Conservation (phyloP, 2,329 filamentous ascomycete genomes). For the Colletotrichum melonis region DNA sequence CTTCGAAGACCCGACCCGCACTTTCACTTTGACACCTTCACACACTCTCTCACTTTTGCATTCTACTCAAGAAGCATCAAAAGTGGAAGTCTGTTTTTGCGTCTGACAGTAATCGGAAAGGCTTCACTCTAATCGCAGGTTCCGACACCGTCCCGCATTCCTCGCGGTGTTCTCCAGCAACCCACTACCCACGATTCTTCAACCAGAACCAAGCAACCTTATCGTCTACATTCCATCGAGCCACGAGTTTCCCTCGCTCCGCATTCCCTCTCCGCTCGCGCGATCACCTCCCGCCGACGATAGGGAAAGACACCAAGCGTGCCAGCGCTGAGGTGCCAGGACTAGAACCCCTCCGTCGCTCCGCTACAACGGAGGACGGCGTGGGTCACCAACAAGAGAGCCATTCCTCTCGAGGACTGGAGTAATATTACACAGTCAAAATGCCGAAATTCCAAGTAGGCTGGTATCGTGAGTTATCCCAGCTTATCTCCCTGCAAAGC, state of each 20-base stretch:
- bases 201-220: background rate
- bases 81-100: constrained; percentile 27
- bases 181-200: background rate
- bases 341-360: constrained; percentile 37
- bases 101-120: constrained; percentile 26
- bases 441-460: constrained; percentile 57
- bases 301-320: constrained; percentile 33
- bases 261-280: constrained; percentile 9
- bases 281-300: constrained; percentile 5
- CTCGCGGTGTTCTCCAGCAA: constrained; percentile 34
- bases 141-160: constrained; percentile 35
- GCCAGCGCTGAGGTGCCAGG: constrained; percentile 34
- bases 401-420: constrained; percentile 30
- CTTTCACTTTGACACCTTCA: constrained; percentile 11
- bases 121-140: constrained; percentile 23
- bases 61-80: constrained; percentile 18
- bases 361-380: constrained; percentile 37
- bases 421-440: constrained; percentile 30
- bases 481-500: too few relatives aligned
- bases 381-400: constrained; percentile 23
- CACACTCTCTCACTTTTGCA: constrained; percentile 15
- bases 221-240: background rate
- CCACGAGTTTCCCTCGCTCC: background rate
- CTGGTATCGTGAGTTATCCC: constrained; percentile 58
- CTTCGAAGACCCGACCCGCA: constrained; percentile 25